Conservation (phyloP, 768 basidiomycete species). For the Candolleomyces aberdarensis region DNA sequence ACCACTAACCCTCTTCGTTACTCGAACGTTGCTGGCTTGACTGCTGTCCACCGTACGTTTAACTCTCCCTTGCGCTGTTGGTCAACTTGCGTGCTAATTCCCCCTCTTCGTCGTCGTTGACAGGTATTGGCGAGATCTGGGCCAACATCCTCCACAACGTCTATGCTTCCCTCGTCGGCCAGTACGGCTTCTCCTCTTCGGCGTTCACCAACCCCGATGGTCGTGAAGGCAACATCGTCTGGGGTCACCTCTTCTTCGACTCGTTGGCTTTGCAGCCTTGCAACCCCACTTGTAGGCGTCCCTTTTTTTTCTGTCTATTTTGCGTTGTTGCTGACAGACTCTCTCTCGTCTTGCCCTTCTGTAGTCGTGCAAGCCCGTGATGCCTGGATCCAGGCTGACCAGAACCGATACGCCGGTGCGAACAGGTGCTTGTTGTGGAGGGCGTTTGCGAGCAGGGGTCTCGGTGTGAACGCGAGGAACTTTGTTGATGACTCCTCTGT, state of each 20-base stretch:
- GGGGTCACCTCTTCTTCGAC: slow-evolving; percentile 46
- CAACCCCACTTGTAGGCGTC: slow-evolving; percentile 40
- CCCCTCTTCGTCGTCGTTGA: background rate
- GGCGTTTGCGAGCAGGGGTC: slow-evolving; percentile 25
- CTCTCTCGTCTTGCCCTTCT: background rate
- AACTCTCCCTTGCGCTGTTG: background rate
- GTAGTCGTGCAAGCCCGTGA: slow-evolving; percentile 18
- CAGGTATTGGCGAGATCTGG: slow-evolving; percentile 51
- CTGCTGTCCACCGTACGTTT: slow-evolving; percentile 1
- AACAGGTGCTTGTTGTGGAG: slow-evolving; percentile 26
- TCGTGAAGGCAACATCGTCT: slow-evolving; percentile 43
- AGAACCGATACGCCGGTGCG: slow-evolving; percentile 20
- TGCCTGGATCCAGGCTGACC: slow-evolving; percentile 21
- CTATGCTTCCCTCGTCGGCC: slow-evolving; percentile 32
- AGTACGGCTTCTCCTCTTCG: slow-evolving; percentile 30
- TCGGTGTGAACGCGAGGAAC: slow-evolving; percentile 20
- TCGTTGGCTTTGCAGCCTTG: slow-evolving; percentile 43
- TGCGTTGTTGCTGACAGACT: background rate
- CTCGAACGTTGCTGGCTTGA: background rate
- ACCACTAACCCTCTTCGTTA: slow-evolving; percentile 1
- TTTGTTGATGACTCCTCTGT: slow-evolving; percentile 16
- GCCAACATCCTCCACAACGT: slow-evolving; percentile 42
- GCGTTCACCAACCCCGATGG: slow-evolving; percentile 36
- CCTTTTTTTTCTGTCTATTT: too few species aligned
- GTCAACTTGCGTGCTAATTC: background rate